Evolutionary conservation across 768 basidiomycete species (phyloP), one percentile per base, ranked within the genome.

Genomic region (Suillus subluteus): DNA sequence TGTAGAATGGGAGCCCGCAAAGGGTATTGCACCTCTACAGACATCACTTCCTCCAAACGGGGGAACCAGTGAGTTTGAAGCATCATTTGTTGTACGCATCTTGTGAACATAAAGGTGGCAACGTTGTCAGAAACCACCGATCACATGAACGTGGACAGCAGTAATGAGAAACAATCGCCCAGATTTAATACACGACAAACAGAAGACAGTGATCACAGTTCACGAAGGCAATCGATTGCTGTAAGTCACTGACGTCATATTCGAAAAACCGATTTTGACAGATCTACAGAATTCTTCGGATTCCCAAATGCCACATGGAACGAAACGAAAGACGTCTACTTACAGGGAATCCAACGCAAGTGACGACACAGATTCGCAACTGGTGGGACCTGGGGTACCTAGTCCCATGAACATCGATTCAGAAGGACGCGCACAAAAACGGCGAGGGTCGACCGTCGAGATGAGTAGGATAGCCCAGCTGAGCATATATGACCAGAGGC

Each of bases 371-470:
- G 91, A 92, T 72, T 79, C 87, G 6, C 88, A 88, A 67, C 81
- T 93, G 62, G 82, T 84, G 52, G 91, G 90, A 21, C 88, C 88
- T 59, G 91, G 91, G 44, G 80, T 89, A 55, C 86, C 87, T 23
- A 88, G 86, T 67, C 81, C 79, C 65, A 87, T 87, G 82, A 81
- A 81, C 70, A 73, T 87, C 58, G 87, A 90, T 74, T 70, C 80
- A 40, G 89, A 91, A 66, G 87, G 80, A 9, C 93, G 90, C 44
- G 87, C 91, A 21, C 86, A 90, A 58, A 96, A 96, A 77, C 88
- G 94, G 70, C 87, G 94, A 58, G 91, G 92, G 40, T 96, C 95
- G 21, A 87, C 91, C 30, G 86, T 94, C 71, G 94, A 95, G 70
- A 89, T 91, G 9, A 87, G 88, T 65, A 82, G 89, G 62, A 87